These are phyloP conservation scores for Panicum miliaceum DNA, from an alignment of 176 grass and related monocot genomes.

Conservation along the genomic window DNA sequence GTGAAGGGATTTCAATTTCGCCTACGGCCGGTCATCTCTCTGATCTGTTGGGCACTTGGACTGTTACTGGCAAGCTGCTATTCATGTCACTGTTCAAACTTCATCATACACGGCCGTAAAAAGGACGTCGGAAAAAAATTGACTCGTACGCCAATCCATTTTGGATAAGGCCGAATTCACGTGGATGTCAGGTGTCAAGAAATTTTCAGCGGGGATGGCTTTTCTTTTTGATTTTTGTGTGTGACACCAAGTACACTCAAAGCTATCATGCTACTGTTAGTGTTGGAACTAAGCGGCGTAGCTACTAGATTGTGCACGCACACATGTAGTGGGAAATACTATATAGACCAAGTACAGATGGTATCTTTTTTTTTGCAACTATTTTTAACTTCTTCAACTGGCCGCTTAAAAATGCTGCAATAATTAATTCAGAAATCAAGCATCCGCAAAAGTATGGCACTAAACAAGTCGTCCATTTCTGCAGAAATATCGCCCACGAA, in stretches of 20 bases:
- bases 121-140: not conserved
- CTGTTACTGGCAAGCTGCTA: not conserved
- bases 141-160: not conserved
- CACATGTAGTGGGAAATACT: not conserved
- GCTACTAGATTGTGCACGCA: not conserved
- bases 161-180: conserved; percentile 17
- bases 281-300: not conserved
- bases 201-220: not conserved
- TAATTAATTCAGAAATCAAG: not conserved
- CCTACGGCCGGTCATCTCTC: too few relatives aligned
- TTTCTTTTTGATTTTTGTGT: too few relatives aligned
- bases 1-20: too few relatives aligned
- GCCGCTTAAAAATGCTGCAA: not conserved
- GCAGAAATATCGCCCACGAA: not conserved
- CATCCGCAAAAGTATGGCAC: conserved; percentile 13
- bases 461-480: not conserved
- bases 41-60: not conserved
- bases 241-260: not conserved
- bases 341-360: not conserved
- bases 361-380: not conserved
- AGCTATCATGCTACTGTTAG: not conserved
- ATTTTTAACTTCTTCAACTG: not conserved
- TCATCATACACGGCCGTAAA: not conserved
- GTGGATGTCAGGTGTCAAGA: not conserved
- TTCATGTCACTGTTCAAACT: not conserved